Evolutionary conservation across 345 rosid species (phyloP), one percentile per base, ranked within the genome.

Genomic region (Toxicodendron radicans): DNA sequence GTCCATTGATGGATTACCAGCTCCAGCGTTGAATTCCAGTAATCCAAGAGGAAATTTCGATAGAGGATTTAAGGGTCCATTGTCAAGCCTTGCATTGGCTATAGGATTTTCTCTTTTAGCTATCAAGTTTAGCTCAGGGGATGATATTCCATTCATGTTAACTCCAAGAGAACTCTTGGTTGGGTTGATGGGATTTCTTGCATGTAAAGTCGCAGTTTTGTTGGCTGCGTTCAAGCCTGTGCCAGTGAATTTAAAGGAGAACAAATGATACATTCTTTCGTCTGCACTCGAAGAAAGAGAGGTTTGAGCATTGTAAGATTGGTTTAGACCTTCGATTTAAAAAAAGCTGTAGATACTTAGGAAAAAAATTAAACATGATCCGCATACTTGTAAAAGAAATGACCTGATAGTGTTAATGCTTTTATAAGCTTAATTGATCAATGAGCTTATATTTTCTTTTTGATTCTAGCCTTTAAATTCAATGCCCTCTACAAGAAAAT

Each of bases 101-200:
- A 11, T 81, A 18, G 94, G 87, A 60, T 38, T 86, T 45, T 79
- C 85, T 32, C 74, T 75, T 23, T 35, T 87, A 17, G 89, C 84
- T 33, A 33, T 78, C 5, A 88, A 81, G 81, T 86, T 78, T 57
- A 41, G 82, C 56, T 64, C 12, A 3, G 90, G 84, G 18, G 92
- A 77, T 71, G 77, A 46, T 51, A 21, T 43, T 67, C 45, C 81
- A 1, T 51, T 30, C 64, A 71, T 43, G 38, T 75, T 92, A 49
- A 82, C 90, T 43, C 87, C 97, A 0, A 87, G 64, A 77, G 94
- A 95, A 64, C 82, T 95, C n/a, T n/a, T 88, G 72, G 73, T 79
- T 3, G 99, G 99, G 38, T 87, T 86, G 92, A 62, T 84, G 62
- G 99, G 97, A 53, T 95, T 95, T 81, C 86, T 95, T 56, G 87